These are phyloP conservation scores for Pseudogymnoascus sp. DNA, from an alignment of 2,329 filamentous ascomycete genomes.

Conservation along the genomic window DNA sequence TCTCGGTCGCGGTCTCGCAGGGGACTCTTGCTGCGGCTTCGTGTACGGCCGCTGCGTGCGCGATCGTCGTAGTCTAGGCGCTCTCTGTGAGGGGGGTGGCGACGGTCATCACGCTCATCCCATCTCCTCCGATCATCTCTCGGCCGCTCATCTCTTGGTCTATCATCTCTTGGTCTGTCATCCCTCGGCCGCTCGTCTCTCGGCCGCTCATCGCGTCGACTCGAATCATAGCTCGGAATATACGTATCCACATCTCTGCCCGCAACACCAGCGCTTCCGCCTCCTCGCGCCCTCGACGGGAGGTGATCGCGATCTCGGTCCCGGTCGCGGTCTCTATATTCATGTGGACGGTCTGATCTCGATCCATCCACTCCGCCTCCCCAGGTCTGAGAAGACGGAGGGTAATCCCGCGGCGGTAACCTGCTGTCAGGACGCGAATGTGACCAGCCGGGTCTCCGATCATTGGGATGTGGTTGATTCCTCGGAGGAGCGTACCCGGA, in stretches of 20 bases:
- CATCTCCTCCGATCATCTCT: slow-evolving; percentile 28
- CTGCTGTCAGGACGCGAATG: slow-evolving; percentile 24
- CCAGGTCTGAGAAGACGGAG: not conserved
- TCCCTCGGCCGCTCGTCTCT: slow-evolving; percentile 26
- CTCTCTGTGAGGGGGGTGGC: slow-evolving; percentile 31
- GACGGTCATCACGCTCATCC: slow-evolving; percentile 31
- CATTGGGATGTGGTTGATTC: slow-evolving; percentile 19
- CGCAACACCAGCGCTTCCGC: slow-evolving; percentile 17
- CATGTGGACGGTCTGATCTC: slow-evolving; percentile 30
- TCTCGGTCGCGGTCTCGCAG: slow-evolving; percentile 31
- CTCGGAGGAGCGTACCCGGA: slow-evolving; percentile 11
- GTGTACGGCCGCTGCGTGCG: slow-evolving; percentile 28
- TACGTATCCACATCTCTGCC: slow-evolving; percentile 38
- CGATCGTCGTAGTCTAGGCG: slow-evolving; percentile 29
- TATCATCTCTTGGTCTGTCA: slow-evolving; percentile 32
- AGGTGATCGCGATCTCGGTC: slow-evolving; percentile 24
- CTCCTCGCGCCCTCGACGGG: slow-evolving; percentile 17
- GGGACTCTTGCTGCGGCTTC: slow-evolving; percentile 38
- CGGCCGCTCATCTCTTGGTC: slow-evolving; percentile 19
- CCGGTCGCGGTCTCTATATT: slow-evolving; percentile 34
- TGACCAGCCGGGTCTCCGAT: slow-evolving; percentile 27
- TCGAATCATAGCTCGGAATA: slow-evolving; percentile 39
- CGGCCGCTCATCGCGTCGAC: slow-evolving; percentile 20
- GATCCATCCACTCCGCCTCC: slow-evolving; percentile 17
- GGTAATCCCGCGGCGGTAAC: slow-evolving; percentile 23